Evolutionary conservation across 805 yeast species (phyloP).

Genomic region (Metschnikowia baotianmanensis): DNA sequence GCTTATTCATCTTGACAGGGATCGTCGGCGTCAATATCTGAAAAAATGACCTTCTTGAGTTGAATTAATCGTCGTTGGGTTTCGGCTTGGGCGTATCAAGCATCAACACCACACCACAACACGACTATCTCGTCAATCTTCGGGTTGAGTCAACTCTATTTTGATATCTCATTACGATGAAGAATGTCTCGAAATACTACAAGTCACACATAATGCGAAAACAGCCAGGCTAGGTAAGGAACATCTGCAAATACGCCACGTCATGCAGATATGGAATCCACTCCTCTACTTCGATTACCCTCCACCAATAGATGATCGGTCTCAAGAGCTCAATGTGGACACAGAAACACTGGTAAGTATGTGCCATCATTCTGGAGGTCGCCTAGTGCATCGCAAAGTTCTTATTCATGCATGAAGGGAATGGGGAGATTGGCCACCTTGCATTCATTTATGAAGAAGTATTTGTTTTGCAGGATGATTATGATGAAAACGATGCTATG

Average conservation of each 20-base stretch:
- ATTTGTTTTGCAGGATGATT: constrained; percentile 43
- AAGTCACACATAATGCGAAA: constrained; percentile 24
- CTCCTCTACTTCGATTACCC: constrained; percentile 1
- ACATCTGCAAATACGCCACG: constrained; percentile 4
- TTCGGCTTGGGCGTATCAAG: constrained; percentile 21
- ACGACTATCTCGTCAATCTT: constrained; percentile 45
- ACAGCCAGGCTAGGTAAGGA: too few relatives aligned
- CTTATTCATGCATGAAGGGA: constrained; percentile 32
- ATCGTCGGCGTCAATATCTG: constrained; percentile 67
- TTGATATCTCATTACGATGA: constrained; percentile 67
- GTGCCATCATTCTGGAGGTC: constrained; percentile 44
- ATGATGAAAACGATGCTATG: too few relatives aligned
- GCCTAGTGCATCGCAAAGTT: constrained; percentile 30
- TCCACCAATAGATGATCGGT: constrained; percentile 1
- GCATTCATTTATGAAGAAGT: constrained; percentile 36
- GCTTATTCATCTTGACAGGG: constrained; percentile 61
- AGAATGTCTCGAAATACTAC: constrained; percentile 53
- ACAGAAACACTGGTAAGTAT: constrained; percentile 30
- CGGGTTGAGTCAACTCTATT: constrained; percentile 54
- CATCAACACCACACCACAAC: constrained; percentile 43
- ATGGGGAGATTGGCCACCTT: constrained; percentile 37
- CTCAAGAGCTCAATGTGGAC: background rate
- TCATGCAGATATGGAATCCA: background rate
- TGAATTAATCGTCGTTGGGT: constrained; percentile 39
- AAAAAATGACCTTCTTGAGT: constrained; percentile 43